Base-by-base conservation (phyloP, 2,329 filamentous ascomycete species). In the Cladosporium colombiae region DNA sequence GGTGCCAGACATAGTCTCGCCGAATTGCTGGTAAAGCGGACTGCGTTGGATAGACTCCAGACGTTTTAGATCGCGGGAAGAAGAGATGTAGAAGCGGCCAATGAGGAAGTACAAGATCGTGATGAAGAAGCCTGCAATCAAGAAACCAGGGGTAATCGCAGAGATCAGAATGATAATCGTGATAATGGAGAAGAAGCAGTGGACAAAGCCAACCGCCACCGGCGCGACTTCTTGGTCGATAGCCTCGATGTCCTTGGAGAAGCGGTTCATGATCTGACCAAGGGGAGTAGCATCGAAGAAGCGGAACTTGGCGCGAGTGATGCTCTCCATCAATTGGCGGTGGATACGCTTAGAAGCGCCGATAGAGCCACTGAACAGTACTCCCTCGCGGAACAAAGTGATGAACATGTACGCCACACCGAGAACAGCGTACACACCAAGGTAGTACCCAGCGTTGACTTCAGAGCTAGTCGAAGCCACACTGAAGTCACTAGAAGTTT, bases 271-370 rank as follows among this genome's bases (percentile, higher is more conserved):
- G 73, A 99, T 85, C 78, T 97, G 94, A 14, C 95, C 95, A 0
- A 98, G 86, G 2, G 95, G 95, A 0, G 95, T 99, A 1, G 94
- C 91, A 74, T 99, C 95, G 74, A 99, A 99, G 81, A 99, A 99
- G 75, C 91, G 93, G 83, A 99, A 98, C 76, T 93, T 94, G 33
- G 95, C 95, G 70, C 93, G 88, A 16, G 92, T 90, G 27, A 99
- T 88, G 1, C 90, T 84, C 31, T 86, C 84, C 76, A 99, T 90
- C 64, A 99, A 83, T 40, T 86, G 83, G 70, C 89, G 85, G 76
- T 99, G 95, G 23, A 99, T 88, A 71, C 88, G 89, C 81, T 87
- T 89, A 29, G 95, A 98, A 2, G 95, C 95, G 29, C 89, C 90
- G 56, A 98, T 83, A 6, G 95, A 97, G 3, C 95, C 95, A 75